Conservation (phyloP, 257 asterid genomes). For the Ophiorrhiza pumila region DNA sequence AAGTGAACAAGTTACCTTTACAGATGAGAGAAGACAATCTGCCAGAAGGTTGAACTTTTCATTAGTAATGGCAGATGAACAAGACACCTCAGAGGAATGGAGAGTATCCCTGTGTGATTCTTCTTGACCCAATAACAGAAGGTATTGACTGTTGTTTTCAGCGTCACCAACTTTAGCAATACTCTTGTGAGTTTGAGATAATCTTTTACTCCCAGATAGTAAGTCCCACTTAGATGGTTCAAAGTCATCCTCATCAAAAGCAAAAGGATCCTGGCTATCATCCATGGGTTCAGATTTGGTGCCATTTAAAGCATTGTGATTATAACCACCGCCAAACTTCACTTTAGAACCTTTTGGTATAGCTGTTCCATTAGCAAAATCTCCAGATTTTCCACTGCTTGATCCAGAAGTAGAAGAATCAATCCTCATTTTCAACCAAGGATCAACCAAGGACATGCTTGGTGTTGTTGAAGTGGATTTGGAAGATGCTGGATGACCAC, state of each 20-base stretch:
- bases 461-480: conserved; percentile 34
- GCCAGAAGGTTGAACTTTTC: conserved; percentile 54
- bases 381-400: conserved; percentile 49
- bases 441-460: conserved; percentile 33
- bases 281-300: conserved; percentile 34
- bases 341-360: conserved; percentile 29
- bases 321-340: conserved; percentile 30
- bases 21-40: conserved; percentile 73
- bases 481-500: conserved; percentile 32
- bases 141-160: conserved; percentile 30
- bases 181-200: conserved; percentile 31
- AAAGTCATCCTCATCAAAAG: conserved; percentile 58
- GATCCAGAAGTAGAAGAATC: conserved; percentile 52
- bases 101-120: conserved; percentile 30
- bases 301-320: conserved; percentile 18
- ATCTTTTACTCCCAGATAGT: conserved; percentile 43
- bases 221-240: conserved; percentile 84
- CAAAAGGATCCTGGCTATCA: conserved; percentile 71
- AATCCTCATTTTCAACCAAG: conserved; percentile 52
- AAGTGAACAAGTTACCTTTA: conserved; percentile 44
- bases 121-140: conserved; percentile 36
- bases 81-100: conserved; percentile 43
- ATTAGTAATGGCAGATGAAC: conserved; percentile 41
- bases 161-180: conserved; percentile 23
- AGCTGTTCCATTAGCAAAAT: conserved; percentile 21